Conservation (phyloP, 257 asterid genomes). For the Capsicum baccatum region DNA sequence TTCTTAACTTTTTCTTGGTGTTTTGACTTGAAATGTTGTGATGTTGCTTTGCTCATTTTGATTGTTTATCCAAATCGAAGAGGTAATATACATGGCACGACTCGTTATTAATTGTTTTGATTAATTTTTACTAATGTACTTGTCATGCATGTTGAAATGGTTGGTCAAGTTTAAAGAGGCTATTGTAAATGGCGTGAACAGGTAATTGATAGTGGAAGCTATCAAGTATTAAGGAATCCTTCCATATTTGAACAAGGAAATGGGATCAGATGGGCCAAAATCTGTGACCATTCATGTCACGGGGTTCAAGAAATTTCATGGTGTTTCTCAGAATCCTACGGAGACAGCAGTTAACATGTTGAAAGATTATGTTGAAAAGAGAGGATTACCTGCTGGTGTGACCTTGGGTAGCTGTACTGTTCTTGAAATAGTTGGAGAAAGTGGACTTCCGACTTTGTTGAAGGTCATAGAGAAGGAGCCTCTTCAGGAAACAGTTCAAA, state of each 20-base stretch:
- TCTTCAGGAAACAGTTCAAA: too few species aligned
- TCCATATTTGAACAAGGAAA: slow-evolving; percentile 35
- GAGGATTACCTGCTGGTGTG: too few species aligned
- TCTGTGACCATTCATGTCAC: slow-evolving; percentile 58
- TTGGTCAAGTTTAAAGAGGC: not conserved
- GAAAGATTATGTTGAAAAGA: slow-evolving; percentile 20
- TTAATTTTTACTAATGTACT: not conserved
- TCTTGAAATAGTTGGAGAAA: too few species aligned
- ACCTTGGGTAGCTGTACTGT: too few species aligned
- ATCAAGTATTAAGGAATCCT: slow-evolving; percentile 32
- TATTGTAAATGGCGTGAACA: slow-evolving; percentile 2
- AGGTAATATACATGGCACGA: not conserved
- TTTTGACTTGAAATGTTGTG: not conserved
- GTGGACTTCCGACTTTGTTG: too few species aligned
- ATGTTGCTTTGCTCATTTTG: not conserved
- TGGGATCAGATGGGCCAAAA: slow-evolving; percentile 66
- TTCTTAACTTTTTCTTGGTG: too few species aligned
- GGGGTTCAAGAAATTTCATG: slow-evolving; percentile 70
- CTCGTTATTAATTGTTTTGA: not conserved
- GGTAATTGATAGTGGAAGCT: slow-evolving; percentile 5
- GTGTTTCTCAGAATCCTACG: slow-evolving; percentile 61
- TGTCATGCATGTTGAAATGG: not conserved
- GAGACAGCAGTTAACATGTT: slow-evolving; percentile 51
- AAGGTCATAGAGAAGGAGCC: too few species aligned
- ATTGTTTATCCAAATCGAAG: not conserved